A percentile compares a stretch with the other conserved stretches of the same genome.
These are phyloP conservation scores for Tetratostichococcus sp. DNA, from an alignment of 139 green algal species.

Conservation along the genomic window DNA sequence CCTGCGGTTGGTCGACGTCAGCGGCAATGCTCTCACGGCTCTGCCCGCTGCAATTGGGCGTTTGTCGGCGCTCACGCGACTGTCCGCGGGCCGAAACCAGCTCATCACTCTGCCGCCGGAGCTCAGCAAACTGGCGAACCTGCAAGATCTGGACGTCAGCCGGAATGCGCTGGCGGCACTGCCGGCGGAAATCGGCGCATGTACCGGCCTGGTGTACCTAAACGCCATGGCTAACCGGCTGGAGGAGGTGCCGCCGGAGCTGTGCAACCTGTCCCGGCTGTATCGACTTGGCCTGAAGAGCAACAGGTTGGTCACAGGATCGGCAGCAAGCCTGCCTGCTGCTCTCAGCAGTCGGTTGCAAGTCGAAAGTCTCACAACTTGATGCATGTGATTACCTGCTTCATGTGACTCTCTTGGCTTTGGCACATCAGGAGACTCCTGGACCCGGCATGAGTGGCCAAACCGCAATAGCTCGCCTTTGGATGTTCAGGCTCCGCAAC, in stretches of 20 bases:
- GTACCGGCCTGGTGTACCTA: constrained; percentile 33
- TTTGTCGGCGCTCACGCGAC: background rate
- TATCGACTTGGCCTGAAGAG: constrained; percentile 61
- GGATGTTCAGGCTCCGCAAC: constrained; percentile 10
- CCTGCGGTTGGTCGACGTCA: constrained; percentile 44
- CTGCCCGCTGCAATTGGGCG: background rate
- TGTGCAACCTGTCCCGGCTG: constrained; percentile 41
- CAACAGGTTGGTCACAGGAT: constrained; percentile 47
- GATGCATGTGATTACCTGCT: no score
- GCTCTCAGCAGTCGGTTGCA: no score
- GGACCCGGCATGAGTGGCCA: no score
- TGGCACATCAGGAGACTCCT: no score
- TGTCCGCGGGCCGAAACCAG: constrained; percentile 5
- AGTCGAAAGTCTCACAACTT: no score
- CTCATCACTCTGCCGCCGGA: constrained; percentile 15
- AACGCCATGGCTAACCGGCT: constrained; percentile 50
- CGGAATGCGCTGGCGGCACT: constrained; percentile 39
- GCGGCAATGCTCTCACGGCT: constrained; percentile 8
- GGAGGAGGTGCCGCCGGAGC: constrained; percentile 28
- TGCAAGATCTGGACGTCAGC: constrained; percentile 46
- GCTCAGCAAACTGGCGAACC: constrained; percentile 15
- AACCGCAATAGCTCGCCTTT: no score
- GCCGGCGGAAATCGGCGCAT: constrained; percentile 32
- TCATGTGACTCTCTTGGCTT: no score
- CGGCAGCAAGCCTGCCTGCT: no score